Conservation (phyloP, 1,284 basidiomycete genomes). For the Termitomyces sp. region DNA sequence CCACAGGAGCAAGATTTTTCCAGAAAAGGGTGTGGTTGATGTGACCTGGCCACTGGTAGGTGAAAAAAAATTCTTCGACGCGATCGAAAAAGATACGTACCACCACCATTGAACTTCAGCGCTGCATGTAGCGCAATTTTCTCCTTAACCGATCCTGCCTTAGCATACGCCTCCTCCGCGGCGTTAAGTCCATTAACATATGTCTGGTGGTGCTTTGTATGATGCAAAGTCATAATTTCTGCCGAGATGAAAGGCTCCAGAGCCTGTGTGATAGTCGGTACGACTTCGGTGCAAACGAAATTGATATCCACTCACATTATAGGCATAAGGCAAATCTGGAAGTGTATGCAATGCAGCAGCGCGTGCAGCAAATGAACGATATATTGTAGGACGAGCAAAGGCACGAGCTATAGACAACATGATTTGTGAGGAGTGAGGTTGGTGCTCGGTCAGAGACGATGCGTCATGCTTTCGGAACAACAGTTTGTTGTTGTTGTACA, state of each 20-base stretch:
- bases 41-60: conserved; percentile 46
- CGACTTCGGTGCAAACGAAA: no score
- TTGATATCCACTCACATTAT: conserved; percentile 57
- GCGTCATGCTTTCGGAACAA: conserved; percentile 1
- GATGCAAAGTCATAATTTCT: conserved; percentile 92
- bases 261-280: conserved; percentile 34
- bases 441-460: background rate
- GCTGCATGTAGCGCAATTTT: conserved; percentile 64
- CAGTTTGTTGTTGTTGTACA: background rate
- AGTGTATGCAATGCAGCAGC: conserved; percentile 59
- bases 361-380: conserved; percentile 33
- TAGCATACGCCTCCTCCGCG: conserved; percentile 80
- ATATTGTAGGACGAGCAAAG: conserved; percentile 34
- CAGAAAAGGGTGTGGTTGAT: conserved; percentile 96
- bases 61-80: background rate
- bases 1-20: conserved; percentile 84
- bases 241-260: conserved; percentile 72
- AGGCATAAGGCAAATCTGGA: conserved; percentile 86
- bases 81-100: conserved; percentile 26
- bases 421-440: conserved; percentile 5
- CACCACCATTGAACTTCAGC: conserved; percentile 60
- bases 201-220: conserved; percentile 93
- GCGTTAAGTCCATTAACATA: conserved; percentile 92
- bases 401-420: conserved; percentile 47
- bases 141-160: conserved; percentile 66